Conservation (phyloP, 2,329 filamentous ascomycete genomes). For the Diaporthe citri region DNA sequence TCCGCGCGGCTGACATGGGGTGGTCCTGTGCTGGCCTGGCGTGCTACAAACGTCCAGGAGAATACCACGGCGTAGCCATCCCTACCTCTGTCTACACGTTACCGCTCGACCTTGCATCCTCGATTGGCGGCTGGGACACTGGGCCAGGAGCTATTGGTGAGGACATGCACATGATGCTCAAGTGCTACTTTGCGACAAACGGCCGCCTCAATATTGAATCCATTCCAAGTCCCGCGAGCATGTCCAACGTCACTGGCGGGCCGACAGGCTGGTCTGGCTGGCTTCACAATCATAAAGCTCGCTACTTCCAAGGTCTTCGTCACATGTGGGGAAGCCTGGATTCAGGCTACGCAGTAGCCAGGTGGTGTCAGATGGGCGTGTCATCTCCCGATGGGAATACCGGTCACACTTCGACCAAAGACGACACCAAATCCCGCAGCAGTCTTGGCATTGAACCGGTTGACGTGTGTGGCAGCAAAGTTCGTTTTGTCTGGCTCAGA, state of each 20-base stretch:
- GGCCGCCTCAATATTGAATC: constrained; percentile 15
- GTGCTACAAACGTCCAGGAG: constrained; percentile 16
- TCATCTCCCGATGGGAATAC: background rate
- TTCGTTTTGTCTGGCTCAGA: background rate
- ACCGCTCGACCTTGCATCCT: constrained; percentile 9
- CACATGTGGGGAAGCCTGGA: constrained; percentile 30
- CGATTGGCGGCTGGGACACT: constrained; percentile 23
- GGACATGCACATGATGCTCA: constrained; percentile 30
- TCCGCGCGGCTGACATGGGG: constrained; percentile 2
- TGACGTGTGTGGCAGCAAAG: background rate
- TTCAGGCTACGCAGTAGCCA: constrained; percentile 2
- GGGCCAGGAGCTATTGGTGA: constrained; percentile 25
- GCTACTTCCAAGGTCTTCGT: constrained; percentile 21
- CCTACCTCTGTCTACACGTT: constrained; percentile 24
- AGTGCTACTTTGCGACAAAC: constrained; percentile 27
- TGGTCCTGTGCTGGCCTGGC: constrained; percentile 17
- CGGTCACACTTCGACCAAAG: background rate
- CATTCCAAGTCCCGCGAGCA: constrained; percentile 10
- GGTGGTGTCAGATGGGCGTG: background rate
- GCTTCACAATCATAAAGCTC: constrained; percentile 18
- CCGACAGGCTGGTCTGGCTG: background rate
- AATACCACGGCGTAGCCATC: background rate
- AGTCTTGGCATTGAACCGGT: background rate
- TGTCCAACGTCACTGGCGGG: constrained; percentile 15
- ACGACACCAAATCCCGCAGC: background rate